These are phyloP conservation scores for Candida bentonensis DNA, from an alignment of 805 yeast species.

Conservation along the genomic window DNA sequence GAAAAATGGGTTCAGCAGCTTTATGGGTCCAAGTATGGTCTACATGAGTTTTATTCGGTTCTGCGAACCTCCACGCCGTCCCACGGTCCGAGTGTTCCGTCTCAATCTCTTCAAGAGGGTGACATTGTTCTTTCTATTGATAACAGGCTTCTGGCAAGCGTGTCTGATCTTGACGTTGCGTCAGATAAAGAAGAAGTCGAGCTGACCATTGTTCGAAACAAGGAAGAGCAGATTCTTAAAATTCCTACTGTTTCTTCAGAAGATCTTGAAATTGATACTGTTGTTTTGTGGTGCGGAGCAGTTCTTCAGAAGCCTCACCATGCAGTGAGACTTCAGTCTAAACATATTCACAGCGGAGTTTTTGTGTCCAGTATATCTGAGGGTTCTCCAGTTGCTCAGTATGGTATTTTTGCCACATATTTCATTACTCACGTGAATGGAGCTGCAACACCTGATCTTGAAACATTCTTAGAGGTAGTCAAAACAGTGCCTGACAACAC, in stretches of 20 bases:
- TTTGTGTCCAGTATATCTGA: conserved; percentile 60
- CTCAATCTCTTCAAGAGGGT: conserved; percentile 32
- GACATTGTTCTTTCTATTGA: conserved; percentile 67
- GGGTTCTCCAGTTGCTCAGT: conserved; percentile 81
- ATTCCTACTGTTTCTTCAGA: conserved; percentile 55
- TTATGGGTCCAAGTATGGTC: conserved; percentile 49
- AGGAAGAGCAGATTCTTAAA: conserved; percentile 41
- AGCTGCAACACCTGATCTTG: conserved; percentile 51
- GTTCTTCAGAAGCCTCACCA: conserved; percentile 81
- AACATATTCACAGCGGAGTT: conserved; percentile 65
- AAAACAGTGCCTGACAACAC: conserved; percentile 61
- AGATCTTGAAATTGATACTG: conserved; percentile 44
- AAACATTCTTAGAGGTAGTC: conserved; percentile 52
- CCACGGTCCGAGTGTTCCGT: conserved; percentile 20
- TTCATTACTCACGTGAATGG: conserved; percentile 87
- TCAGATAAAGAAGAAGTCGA: conserved; percentile 30
- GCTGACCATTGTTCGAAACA: conserved; percentile 60
- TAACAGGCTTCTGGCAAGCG: conserved; percentile 47
- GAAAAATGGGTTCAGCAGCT: conserved; percentile 65
- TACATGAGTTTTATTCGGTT: conserved; percentile 60
- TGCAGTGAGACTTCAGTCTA: conserved; percentile 76
- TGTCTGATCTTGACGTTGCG: conserved; percentile 47
- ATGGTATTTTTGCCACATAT: conserved; percentile 62
- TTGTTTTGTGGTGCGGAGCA: conserved; percentile 76
- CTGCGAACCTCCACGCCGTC: conserved; percentile 40